Evolutionary conservation across 805 yeast genomes (phyloP).

Genomic region (Candida pini): DNA sequence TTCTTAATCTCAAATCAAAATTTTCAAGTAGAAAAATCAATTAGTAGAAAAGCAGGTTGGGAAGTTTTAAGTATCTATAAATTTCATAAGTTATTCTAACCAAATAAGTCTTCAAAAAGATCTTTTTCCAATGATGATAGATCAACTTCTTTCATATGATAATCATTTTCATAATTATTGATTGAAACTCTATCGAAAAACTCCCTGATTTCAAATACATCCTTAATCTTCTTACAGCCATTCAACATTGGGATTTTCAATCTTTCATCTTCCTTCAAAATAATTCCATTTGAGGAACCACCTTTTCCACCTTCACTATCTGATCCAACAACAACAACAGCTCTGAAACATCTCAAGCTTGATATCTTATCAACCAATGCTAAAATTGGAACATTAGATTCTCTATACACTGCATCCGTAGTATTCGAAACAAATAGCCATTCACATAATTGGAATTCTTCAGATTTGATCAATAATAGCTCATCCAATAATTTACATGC

Average conservation of each 20-base stretch:
- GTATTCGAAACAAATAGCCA: slow-evolving; percentile 81
- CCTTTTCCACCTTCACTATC: slow-evolving; percentile 1
- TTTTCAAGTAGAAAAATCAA: slow-evolving; percentile 53
- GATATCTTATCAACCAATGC: slow-evolving; percentile 31
- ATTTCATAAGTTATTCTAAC: slow-evolving; percentile 34
- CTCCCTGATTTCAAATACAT: slow-evolving; percentile 44
- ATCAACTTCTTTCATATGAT: slow-evolving; percentile 42
- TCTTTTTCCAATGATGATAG: slow-evolving; percentile 47
- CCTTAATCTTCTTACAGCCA: slow-evolving; percentile 35
- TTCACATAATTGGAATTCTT: slow-evolving; percentile 70
- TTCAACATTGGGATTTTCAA: slow-evolving; percentile 39
- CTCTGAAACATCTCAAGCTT: slow-evolving; percentile 22
- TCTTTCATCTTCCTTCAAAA: slow-evolving; percentile 3
- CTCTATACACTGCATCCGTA: slow-evolving; percentile 27
- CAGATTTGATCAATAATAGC: slow-evolving; percentile 58
- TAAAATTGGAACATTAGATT: slow-evolving; percentile 27
- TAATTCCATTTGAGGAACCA: no score
- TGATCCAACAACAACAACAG: slow-evolving; percentile 16
- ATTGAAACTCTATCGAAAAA: slow-evolving; percentile 66
- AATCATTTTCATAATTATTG: slow-evolving; percentile 60
- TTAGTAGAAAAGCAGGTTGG: slow-evolving; percentile 88
- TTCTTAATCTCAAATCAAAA: slow-evolving; percentile 32
- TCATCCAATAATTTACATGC: slow-evolving; percentile 79
- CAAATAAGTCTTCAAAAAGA: slow-evolving; percentile 51
- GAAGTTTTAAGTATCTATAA: slow-evolving; percentile 77